phyloP scores from a whole-genome alignment of 225 moss, liverwort and hornwort genomes.

The Rhytidiadelphus loreus region DNA sequence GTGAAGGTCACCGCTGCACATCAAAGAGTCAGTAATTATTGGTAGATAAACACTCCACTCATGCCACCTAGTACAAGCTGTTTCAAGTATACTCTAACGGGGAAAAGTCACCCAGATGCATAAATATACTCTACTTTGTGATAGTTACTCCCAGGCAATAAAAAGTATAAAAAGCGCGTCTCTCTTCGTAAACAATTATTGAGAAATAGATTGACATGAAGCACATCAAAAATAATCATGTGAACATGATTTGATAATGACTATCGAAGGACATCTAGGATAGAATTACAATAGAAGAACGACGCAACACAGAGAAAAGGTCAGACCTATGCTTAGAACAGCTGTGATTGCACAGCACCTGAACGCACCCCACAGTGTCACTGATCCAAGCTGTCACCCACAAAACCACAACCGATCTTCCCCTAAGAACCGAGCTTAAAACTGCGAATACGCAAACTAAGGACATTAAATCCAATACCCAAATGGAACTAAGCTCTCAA shows the following conservation, averaged over 20 bases:
- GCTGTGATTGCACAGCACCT: conserved; percentile 60
- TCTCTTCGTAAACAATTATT: not conserved
- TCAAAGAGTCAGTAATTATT: not conserved
- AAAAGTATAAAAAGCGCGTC: not conserved
- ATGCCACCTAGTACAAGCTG: not conserved
- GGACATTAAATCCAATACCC: not conserved
- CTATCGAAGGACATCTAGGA: not conserved
- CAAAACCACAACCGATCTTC: not conserved
- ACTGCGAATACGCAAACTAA: not conserved
- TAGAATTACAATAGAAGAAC: not conserved
- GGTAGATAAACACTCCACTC: not conserved
- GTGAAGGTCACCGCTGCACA: conserved; percentile 60
- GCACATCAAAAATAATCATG: not conserved
- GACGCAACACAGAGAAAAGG: not conserved
- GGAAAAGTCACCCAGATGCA: not conserved
- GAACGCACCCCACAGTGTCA: conserved; percentile 59
- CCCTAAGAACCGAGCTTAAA: not conserved
- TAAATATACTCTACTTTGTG: not conserved
- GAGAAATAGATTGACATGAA: not conserved
- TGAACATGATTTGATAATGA: not conserved
- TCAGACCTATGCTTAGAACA: conserved; percentile 54
- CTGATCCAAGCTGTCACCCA: conserved; percentile 57
- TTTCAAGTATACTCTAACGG: not conserved
- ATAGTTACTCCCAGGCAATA: not conserved
- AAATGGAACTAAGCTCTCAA: not conserved